Percentiles rank a stretch among this genome's conserved stretches.
phyloP scores from a whole-genome alignment of 2,329 filamentous ascomycete species.

The Clarireedia paspali region DNA sequence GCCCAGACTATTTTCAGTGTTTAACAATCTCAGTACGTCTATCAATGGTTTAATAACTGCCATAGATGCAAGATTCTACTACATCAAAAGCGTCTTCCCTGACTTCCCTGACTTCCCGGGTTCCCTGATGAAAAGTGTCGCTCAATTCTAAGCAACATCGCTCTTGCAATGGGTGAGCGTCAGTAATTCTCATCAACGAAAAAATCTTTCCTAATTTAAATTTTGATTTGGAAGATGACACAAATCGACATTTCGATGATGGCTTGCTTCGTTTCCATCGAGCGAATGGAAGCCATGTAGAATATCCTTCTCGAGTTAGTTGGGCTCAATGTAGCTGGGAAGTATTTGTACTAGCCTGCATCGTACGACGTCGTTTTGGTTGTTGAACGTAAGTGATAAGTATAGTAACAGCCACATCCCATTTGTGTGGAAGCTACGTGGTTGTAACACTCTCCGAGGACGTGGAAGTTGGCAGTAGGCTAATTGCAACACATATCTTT shows the following conservation, averaged over 20 bases:
- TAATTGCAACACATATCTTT: too few species aligned
- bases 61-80: conserved; percentile 27
- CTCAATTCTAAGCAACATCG: conserved; percentile 2
- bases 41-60: neutral
- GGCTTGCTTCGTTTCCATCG: conserved; percentile 27
- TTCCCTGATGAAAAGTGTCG: conserved; percentile 28
- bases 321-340: neutral
- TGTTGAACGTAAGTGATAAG: neutral
- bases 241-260: conserved; percentile 34
- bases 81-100: conserved; percentile 33
- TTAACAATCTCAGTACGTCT: too few species aligned
- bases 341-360: neutral
- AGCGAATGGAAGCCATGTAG: conserved; percentile 26
- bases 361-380: neutral
- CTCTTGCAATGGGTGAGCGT: neutral
- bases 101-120: conserved; percentile 35
- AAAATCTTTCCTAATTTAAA: conserved; percentile 32
- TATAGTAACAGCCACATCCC: too few species aligned
- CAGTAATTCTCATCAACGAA: conserved; percentile 35
- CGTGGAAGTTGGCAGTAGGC: too few species aligned
- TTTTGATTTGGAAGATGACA: conserved; percentile 27
- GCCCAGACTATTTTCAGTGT: neutral
- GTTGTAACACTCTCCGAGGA: too few species aligned
- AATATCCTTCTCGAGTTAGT: neutral
- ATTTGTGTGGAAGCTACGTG: too few species aligned